Percentiles rank a stretch among this genome's conserved stretches.
Evolutionary conservation across 2,329 filamentous ascomycete genomes (phyloP).

Genomic region (Pyrenochaeta sp.): DNA sequence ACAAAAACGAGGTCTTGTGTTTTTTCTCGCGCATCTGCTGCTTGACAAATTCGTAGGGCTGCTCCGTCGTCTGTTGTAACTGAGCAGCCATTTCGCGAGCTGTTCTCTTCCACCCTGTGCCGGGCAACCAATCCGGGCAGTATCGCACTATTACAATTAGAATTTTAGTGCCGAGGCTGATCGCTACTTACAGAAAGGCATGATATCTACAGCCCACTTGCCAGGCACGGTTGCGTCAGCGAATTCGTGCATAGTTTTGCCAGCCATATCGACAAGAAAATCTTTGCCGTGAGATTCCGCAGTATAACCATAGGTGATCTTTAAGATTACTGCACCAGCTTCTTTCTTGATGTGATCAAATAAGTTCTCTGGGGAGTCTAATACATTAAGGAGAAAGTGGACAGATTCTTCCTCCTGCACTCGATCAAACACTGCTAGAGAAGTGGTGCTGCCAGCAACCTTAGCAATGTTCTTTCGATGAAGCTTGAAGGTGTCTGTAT

Average conservation of each 20-base stretch:
- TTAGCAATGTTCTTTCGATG: conserved; percentile 37
- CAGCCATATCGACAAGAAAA: conserved; percentile 55
- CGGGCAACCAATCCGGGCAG: conserved; percentile 57
- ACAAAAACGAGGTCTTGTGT: conserved; percentile 50
- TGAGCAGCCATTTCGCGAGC: conserved; percentile 25
- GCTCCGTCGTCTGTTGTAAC: conserved; percentile 29
- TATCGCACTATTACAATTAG: conserved; percentile 39
- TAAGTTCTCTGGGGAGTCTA: conserved; percentile 24
- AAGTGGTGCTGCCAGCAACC: conserved; percentile 24
- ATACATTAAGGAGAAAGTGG: conserved; percentile 31
- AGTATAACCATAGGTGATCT: conserved; percentile 54
- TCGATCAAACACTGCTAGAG: conserved; percentile 26
- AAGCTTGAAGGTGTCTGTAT: conserved; percentile 25
- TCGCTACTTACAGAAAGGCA: conserved; percentile 51
- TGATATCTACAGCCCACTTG: conserved; percentile 56
- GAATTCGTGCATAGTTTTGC: conserved; percentile 53
- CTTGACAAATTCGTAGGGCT: conserved; percentile 56
- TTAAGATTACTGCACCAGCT: conserved; percentile 37
- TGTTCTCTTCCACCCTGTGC: conserved; percentile 39
- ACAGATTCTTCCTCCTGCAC: conserved; percentile 32
- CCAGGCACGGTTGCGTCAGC: conserved; percentile 53
- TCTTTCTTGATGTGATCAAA: conserved; percentile 35
- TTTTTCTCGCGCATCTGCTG: conserved; percentile 47
- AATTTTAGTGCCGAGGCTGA: background rate
- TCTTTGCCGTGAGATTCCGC: conserved; percentile 51